Evolutionary conservation across 306 rosid genomes (phyloP).

Genomic region (Quercus gilva): DNA sequence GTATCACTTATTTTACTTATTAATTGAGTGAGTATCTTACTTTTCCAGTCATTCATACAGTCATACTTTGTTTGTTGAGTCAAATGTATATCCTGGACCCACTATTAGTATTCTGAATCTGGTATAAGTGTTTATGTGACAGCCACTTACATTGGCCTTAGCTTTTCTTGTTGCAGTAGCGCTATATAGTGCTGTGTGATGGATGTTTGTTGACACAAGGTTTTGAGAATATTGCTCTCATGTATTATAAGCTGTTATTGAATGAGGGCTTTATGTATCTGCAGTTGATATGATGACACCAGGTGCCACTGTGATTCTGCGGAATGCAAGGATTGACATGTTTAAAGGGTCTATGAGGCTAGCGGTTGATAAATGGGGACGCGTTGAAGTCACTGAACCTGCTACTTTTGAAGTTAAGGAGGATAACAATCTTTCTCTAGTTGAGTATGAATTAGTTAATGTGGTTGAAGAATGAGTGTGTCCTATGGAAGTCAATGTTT

Average conservation of each 20-base stretch:
- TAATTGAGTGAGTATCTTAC: background rate
- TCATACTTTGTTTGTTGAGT: background rate
- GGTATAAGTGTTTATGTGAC: background rate
- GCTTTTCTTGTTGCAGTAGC: background rate
- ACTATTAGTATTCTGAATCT: background rate
- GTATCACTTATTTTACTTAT: background rate
- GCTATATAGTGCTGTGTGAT: background rate
- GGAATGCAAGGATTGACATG: slow-evolving; percentile 93
- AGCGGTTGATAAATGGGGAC: slow-evolving; percentile 91
- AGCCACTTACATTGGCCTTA: background rate
- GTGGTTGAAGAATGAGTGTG: slow-evolving; percentile 57
- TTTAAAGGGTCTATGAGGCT: slow-evolving; percentile 95
- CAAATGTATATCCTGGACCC: background rate
- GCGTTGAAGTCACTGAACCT: slow-evolving; percentile 67
- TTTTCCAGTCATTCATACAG: background rate
- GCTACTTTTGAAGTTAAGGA: slow-evolving; percentile 70
- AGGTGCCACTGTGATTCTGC: slow-evolving; percentile 54
- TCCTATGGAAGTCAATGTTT: slow-evolving; percentile 30
- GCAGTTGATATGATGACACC: slow-evolving; percentile 74
- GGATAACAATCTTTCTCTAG: slow-evolving; percentile 81
- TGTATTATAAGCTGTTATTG: background rate
- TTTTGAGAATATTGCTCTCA: background rate
- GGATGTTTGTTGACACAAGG: background rate
- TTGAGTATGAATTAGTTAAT: slow-evolving; percentile 81
- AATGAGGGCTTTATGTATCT: slow-evolving; percentile 12